Conservation (phyloP, 306 rosid genomes). For the Oemleria cerasiformis region DNA sequence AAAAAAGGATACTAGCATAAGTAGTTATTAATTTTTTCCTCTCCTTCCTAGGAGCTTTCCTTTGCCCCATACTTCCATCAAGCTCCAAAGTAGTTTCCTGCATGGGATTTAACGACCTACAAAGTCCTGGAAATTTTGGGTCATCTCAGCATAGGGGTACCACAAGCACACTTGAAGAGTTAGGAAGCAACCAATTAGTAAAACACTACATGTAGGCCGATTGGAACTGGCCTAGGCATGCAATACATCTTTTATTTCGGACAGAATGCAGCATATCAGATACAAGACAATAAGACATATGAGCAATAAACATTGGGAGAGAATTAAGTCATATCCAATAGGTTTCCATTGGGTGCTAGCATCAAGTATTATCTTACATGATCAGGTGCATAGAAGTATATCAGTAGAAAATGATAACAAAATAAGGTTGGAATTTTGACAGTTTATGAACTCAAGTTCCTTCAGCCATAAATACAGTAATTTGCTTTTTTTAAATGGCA, state of each 20-base stretch:
- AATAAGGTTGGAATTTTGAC: no score
- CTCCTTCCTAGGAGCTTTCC: slow-evolving; percentile 73
- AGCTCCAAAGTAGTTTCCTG: slow-evolving; percentile 50
- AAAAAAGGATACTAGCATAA: slow-evolving; percentile 68
- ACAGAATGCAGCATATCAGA: background rate
- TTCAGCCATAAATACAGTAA: no score
- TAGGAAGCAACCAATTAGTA: slow-evolving; percentile 3
- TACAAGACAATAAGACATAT: background rate
- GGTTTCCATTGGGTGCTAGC: slow-evolving; percentile 1
- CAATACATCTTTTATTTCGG: background rate
- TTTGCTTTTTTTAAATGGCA: no score
- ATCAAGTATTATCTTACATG: background rate
- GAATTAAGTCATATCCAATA: background rate
- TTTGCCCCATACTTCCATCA: slow-evolving; percentile 49
- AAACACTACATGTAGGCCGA: background rate
- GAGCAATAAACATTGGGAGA: background rate
- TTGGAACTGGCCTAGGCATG: background rate
- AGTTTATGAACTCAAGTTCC: no score
- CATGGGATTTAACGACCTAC: slow-evolving; percentile 54
- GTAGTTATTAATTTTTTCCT: slow-evolving; percentile 59
- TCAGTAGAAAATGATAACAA: no score
- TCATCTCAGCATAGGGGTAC: slow-evolving; percentile 30
- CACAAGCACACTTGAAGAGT: slow-evolving; percentile 22
- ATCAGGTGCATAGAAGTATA: no score
- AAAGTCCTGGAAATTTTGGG: slow-evolving; percentile 56